Evolutionary conservation across 352 stramenopile genomes (phyloP).

Genomic region (Phytophthora tentaculata): DNA sequence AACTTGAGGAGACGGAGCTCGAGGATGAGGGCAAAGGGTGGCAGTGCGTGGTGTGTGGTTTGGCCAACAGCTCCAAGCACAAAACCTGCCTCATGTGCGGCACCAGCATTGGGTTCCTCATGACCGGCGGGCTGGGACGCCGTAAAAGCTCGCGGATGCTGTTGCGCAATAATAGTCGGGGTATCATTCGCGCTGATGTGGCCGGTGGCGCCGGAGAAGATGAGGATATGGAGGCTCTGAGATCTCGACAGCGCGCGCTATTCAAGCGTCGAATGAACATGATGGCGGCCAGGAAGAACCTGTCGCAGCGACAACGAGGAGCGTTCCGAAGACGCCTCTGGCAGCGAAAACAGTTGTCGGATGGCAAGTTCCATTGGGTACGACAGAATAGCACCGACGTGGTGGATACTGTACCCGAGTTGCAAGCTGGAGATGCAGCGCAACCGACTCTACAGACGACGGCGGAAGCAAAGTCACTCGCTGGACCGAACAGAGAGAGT

Average conservation of each 20-base stretch:
- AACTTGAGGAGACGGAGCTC: conserved; percentile 60
- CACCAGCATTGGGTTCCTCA: conserved; percentile 50
- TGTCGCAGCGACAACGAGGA: conserved; percentile 73
- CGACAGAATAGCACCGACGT: conserved; percentile 66
- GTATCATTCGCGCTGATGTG: conserved; percentile 6
- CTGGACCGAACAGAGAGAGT: conserved; percentile 54
- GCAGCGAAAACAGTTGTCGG: conserved; percentile 58
- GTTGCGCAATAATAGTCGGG: conserved; percentile 44
- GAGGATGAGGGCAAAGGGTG: conserved; percentile 62
- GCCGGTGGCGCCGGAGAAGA: conserved; percentile 12
- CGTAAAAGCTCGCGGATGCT: conserved; percentile 67
- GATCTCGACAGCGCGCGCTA: conserved; percentile 58
- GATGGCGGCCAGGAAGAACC: conserved; percentile 60
- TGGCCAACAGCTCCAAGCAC: conserved; percentile 50
- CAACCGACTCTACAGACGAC: conserved; percentile 24
- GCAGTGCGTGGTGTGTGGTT: conserved; percentile 77
- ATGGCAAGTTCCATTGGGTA: conserved; percentile 81
- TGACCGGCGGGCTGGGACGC: conserved; percentile 37
- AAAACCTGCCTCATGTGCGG: conserved; percentile 74
- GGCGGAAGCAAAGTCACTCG: conserved; percentile 27
- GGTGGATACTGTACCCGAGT: conserved; percentile 32
- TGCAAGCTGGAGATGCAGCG: conserved; percentile 12
- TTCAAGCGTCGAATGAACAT: conserved; percentile 77
- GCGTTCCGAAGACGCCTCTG: conserved; percentile 70
- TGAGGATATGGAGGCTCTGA: conserved; percentile 45